phyloP scores from a whole-genome alignment of 2,329 filamentous ascomycete genomes.

The Didymella exigua region DNA sequence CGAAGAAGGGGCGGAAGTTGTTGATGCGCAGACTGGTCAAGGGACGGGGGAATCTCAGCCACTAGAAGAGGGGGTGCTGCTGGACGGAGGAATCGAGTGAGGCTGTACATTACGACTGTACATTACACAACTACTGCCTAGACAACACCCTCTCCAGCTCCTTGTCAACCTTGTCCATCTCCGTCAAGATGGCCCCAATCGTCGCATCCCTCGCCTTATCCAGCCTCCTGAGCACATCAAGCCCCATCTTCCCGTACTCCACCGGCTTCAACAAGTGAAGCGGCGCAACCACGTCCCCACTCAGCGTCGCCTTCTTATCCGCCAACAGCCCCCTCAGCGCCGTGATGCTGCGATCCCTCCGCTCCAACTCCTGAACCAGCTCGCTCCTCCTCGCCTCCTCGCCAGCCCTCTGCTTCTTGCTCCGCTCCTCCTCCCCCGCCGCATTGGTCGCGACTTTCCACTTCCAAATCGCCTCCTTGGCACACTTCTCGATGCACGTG shows the following conservation, averaged over 20 bases:
- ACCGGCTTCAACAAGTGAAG: constrained; percentile 40
- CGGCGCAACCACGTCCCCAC: constrained; percentile 28
- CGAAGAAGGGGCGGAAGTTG: constrained; percentile 59
- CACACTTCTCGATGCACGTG: constrained; percentile 58
- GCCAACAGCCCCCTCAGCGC: constrained; percentile 54
- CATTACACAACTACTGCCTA: constrained; percentile 19
- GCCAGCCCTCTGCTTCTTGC: constrained; percentile 46
- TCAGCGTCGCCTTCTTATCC: constrained; percentile 49
- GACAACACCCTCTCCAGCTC: no score
- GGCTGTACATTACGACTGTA: constrained; percentile 21
- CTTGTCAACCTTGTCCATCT: constrained; percentile 59
- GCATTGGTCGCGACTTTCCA: constrained; percentile 46
- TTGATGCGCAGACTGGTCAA: constrained; percentile 61
- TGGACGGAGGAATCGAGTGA: not conserved
- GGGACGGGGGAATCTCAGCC: constrained; percentile 53
- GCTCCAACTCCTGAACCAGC: constrained; percentile 44
- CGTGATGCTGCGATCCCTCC: constrained; percentile 56
- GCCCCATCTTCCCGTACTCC: constrained; percentile 51
- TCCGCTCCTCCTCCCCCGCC: constrained; percentile 42
- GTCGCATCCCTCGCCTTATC: constrained; percentile 61
- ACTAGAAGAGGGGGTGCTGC: constrained; percentile 6
- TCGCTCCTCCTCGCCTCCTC: constrained; percentile 45
- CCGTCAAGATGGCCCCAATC: constrained; percentile 58
- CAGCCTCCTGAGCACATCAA: constrained; percentile 50
- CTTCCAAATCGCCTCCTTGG: constrained; percentile 54